Evolutionary conservation across 805 yeast species (phyloP).

Genomic region (Starmerella scarabaei): DNA sequence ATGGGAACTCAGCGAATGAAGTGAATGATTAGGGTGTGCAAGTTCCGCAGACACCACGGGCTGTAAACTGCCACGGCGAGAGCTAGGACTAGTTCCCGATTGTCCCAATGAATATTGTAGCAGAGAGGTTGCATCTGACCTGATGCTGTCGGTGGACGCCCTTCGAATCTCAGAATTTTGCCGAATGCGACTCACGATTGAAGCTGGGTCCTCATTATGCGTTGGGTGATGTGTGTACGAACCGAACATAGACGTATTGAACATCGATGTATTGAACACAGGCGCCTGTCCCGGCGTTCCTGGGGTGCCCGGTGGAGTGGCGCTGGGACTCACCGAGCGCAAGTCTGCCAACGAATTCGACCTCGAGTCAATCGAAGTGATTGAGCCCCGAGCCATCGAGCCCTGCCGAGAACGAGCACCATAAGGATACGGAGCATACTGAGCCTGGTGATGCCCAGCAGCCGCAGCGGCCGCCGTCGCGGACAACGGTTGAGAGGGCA

Average conservation of each 20-base stretch:
- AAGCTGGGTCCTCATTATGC: slow-evolving; percentile 8
- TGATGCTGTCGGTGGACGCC: slow-evolving; percentile 6
- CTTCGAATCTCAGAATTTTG: slow-evolving; percentile 11
- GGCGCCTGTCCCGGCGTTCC: neutral
- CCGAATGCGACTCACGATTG: slow-evolving; percentile 5
- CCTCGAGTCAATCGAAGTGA: slow-evolving; percentile 8
- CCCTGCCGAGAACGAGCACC: slow-evolving; percentile 11
- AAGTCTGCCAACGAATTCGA: neutral
- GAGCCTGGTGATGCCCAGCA: too few relatives aligned
- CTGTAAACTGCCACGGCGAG: slow-evolving; percentile 11
- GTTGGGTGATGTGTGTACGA: neutral
- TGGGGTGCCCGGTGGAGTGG: slow-evolving; percentile 8
- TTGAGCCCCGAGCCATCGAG: slow-evolving; percentile 9
- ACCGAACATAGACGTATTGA: too few relatives aligned
- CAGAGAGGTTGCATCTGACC: slow-evolving; percentile 14
- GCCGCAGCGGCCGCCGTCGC: too few relatives aligned
- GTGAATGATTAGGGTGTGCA: slow-evolving; percentile 2
- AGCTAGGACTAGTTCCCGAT: slow-evolving; percentile 3
- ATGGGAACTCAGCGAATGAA: neutral
- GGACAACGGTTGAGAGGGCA: too few relatives aligned
- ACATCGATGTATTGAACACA: neutral
- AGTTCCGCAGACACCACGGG: slow-evolving; percentile 6
- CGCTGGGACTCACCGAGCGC: slow-evolving; percentile 6
- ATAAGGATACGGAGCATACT: too few relatives aligned
- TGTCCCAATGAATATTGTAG: slow-evolving; percentile 15